Conservation (phyloP, 2,329 filamentous ascomycete genomes). For the Xylariales sp. region DNA sequence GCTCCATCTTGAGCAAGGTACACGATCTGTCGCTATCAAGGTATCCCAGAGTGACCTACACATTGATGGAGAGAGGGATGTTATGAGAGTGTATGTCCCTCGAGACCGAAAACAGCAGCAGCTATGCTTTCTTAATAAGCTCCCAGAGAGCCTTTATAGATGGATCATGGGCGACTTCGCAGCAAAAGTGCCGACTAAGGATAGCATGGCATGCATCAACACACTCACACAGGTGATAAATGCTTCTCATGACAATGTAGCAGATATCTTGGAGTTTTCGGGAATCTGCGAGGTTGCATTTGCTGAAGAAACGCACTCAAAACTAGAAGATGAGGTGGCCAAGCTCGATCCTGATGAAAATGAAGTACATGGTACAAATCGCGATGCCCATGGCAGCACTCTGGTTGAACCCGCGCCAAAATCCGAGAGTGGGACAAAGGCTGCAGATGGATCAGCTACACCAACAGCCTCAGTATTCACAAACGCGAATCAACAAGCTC, state of each 20-base stretch:
- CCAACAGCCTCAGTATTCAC: background rate
- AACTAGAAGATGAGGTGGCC: background rate
- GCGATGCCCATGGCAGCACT: too few species aligned
- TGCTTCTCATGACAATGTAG: background rate
- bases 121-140: constrained; percentile 19
- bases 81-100: constrained; percentile 25
- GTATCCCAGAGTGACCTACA: constrained; percentile 14
- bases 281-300: background rate
- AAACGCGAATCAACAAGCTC: too few species aligned
- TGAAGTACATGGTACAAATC: background rate
- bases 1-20: constrained; percentile 22
- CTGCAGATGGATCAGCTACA: background rate
- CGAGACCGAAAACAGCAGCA: constrained; percentile 18
- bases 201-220: background rate
- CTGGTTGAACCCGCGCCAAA: background rate
- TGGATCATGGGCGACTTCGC: constrained; percentile 27
- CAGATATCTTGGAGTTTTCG: background rate
- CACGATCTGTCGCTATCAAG: constrained; percentile 10
- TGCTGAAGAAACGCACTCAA: background rate
- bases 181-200: background rate
- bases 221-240: background rate
- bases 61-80: constrained; percentile 7
- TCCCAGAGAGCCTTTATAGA: constrained; percentile 21
- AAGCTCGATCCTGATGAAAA: background rate
- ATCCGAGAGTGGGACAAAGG: background rate